Conservation (phyloP, 2,329 filamentous ascomycete species). For the Colletotrichum filicis region DNA sequence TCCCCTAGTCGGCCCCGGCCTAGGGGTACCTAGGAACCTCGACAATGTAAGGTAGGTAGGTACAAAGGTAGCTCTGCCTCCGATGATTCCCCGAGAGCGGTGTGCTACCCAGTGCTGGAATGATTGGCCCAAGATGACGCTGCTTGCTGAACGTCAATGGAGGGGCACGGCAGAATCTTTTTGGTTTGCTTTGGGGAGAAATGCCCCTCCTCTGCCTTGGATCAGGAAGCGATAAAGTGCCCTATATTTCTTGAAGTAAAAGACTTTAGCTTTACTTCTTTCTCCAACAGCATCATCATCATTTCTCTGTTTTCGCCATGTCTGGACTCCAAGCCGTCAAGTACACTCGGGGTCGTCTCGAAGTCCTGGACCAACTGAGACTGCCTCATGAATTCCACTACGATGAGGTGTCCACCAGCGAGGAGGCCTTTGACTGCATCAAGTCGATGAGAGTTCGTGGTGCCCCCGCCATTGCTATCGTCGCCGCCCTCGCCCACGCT, state of each 20-base stretch:
- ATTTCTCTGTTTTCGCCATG: conserved; percentile 47
- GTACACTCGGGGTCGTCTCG: conserved; percentile 76
- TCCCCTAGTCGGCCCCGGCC: not conserved
- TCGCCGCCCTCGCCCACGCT: conserved; percentile 89
- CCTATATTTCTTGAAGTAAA: not conserved
- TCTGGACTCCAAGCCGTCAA: conserved; percentile 80
- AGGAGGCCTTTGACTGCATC: conserved; percentile 86
- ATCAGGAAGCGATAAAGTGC: not conserved
- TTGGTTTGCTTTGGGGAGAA: conserved; percentile 30
- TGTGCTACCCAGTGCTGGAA: not conserved
- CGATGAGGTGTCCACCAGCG: conserved; percentile 74
- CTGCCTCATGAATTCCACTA: conserved; percentile 85
- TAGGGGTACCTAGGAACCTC: not conserved
- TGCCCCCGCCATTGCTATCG: conserved; percentile 96
- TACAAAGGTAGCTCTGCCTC: not conserved
- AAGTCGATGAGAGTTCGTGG: conserved; percentile 81
- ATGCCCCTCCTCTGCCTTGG: conserved; percentile 3
- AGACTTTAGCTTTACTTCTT: not conserved
- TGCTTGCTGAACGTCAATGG: conserved; percentile 16
- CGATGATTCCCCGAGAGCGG: conserved; percentile 24
- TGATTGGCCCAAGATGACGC: conserved; percentile 22
- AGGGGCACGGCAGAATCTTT: conserved; percentile 41
- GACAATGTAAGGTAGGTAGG: no score
- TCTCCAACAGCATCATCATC: not conserved
- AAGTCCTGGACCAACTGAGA: conserved; percentile 86